Evolutionary conservation across 169 alveolate genomes (phyloP).

Genomic region (Cryptosporidium felis): DNA sequence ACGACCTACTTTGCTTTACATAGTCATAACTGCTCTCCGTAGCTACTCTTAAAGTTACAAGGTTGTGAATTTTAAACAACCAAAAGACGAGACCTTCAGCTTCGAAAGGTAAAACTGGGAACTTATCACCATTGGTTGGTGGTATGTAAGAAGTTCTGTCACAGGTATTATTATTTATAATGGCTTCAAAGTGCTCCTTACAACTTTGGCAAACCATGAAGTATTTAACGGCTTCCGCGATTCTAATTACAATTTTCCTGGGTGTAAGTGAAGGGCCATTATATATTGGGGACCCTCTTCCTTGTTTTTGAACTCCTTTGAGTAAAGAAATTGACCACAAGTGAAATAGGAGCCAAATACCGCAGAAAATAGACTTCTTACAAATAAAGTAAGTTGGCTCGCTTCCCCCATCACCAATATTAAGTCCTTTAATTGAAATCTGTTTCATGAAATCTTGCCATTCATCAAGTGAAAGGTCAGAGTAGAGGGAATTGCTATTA

Average conservation of each 20-base stretch:
- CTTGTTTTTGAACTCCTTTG: conserved; percentile 36
- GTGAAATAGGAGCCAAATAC: conserved; percentile 67
- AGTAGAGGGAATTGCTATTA: background rate
- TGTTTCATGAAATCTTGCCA: conserved; percentile 41
- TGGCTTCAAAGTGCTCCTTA: conserved; percentile 51
- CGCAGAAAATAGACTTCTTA: conserved; percentile 52
- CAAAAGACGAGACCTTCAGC: conserved; percentile 65
- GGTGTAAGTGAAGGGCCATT: conserved; percentile 63
- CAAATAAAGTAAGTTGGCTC: conserved; percentile 30
- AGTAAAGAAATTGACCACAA: conserved; percentile 48
- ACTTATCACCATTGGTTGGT: conserved; percentile 7
- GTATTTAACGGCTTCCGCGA: conserved; percentile 34
- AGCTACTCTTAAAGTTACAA: conserved; percentile 43
- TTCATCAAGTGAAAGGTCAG: conserved; percentile 9
- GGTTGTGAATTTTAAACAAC: conserved; percentile 51
- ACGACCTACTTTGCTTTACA: conserved; percentile 27
- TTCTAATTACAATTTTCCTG: conserved; percentile 31
- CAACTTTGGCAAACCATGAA: conserved; percentile 59
- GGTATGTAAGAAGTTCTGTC: conserved; percentile 53
- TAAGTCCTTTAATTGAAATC: conserved; percentile 17
- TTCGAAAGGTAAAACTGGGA: conserved; percentile 20
- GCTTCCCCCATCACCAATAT: background rate
- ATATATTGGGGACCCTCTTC: conserved; percentile 21
- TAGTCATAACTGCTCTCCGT: conserved; percentile 40
- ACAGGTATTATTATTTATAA: conserved; percentile 46